Conservation (phyloP, 2,329 filamentous ascomycete genomes). For the Monilinia laxa region DNA sequence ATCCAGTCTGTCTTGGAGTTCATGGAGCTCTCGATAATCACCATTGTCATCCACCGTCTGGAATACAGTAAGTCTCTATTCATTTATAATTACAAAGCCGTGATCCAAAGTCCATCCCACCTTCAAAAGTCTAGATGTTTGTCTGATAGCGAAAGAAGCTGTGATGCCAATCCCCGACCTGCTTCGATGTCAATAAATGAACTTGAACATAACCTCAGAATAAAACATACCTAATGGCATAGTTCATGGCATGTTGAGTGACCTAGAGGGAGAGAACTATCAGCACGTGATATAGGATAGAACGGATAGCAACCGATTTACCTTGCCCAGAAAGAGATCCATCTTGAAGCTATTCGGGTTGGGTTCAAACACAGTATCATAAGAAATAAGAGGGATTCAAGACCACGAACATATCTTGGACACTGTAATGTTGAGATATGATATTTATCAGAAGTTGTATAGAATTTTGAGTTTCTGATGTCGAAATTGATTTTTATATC, state of each 20-base stretch:
- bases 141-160: slow-evolving; percentile 78
- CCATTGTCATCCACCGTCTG: slow-evolving; percentile 69
- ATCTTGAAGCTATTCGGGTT: slow-evolving; percentile 27
- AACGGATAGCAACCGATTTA: slow-evolving; percentile 40
- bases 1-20: slow-evolving; percentile 72
- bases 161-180: slow-evolving; percentile 81
- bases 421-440: neutral
- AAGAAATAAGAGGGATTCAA: neutral
- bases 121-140: slow-evolving; percentile 76
- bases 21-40: slow-evolving; percentile 65
- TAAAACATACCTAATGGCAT: slow-evolving; percentile 66
- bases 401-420: neutral
- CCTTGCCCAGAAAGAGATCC: slow-evolving; percentile 56
- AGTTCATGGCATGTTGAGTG: slow-evolving; percentile 67
- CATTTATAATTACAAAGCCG: neutral
- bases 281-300: slow-evolving; percentile 29
- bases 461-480: neutral
- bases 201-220: neutral
- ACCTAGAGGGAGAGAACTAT: slow-evolving; percentile 45
- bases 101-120: slow-evolving; percentile 39
- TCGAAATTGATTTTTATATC: slow-evolving; percentile 5
- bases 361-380: neutral
- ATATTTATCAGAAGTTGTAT: neutral
- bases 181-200: slow-evolving; percentile 2
- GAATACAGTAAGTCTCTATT: slow-evolving; percentile 9